These are phyloP conservation scores for Apiotrichum sp. DNA, from an alignment of 1,284 basidiomycete genomes.

Conservation along the genomic window DNA sequence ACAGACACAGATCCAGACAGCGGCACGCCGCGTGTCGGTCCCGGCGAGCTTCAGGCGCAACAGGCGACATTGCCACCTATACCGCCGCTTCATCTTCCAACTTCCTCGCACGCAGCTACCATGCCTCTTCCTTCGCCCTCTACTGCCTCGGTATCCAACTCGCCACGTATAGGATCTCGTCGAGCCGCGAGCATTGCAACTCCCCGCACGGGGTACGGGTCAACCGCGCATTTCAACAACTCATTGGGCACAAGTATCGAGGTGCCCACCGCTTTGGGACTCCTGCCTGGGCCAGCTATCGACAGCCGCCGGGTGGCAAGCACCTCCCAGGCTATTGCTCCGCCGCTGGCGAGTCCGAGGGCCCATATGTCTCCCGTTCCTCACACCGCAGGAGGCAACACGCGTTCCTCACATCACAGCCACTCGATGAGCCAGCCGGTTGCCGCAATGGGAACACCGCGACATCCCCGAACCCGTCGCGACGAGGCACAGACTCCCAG, in stretches of 20 bases:
- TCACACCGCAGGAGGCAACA: too few species aligned
- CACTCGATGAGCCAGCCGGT: constrained; percentile 1
- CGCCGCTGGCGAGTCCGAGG: background rate
- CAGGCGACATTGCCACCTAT: background rate
- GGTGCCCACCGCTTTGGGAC: background rate
- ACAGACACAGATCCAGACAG: constrained; percentile 8
- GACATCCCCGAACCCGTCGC: background rate
- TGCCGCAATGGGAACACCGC: constrained; percentile 2
- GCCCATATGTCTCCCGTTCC: too few species aligned
- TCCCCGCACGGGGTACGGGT: constrained; percentile 4
- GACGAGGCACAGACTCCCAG: background rate
- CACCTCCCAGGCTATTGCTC: background rate
- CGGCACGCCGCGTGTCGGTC: constrained; percentile 5
- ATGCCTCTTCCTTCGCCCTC: constrained; percentile 1
- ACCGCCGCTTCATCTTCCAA: constrained; percentile 9
- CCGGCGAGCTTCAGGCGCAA: constrained; percentile 9
- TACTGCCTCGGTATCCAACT: background rate
- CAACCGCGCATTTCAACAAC: background rate
- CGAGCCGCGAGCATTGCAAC: constrained; percentile 10
- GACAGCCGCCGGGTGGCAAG: constrained; percentile 13
- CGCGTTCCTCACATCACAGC: background rate
- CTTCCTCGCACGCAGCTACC: background rate
- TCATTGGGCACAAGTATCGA: background rate
- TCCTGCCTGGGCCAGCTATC: constrained; percentile 3
- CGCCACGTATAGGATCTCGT: constrained; percentile 5